Evolutionary conservation across 352 stramenopile genomes (phyloP).

Genomic region (Thraustochytrium sp.): DNA sequence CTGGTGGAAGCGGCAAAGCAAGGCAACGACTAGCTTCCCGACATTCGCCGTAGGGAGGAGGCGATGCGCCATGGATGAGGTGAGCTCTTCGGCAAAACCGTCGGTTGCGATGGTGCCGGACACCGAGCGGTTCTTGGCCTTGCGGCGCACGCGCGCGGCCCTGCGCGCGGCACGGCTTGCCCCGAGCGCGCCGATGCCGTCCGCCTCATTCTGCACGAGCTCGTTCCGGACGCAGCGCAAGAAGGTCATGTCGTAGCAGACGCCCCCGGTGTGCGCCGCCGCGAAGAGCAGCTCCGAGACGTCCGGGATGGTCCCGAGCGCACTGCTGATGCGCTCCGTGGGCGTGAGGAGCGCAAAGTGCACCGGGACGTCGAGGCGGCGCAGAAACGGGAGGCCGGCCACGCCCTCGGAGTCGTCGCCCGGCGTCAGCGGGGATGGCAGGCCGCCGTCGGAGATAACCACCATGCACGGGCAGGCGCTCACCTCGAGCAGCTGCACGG

Average conservation of each 20-base stretch:
- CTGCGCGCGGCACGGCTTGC: not conserved
- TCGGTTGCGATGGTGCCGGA: not conserved
- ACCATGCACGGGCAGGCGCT: not conserved
- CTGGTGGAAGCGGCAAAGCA: conserved; percentile 14
- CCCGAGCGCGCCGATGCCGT: not conserved
- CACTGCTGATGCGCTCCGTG: not conserved
- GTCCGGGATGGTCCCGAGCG: not conserved
- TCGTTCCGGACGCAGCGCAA: not conserved
- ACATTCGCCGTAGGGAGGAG: not conserved
- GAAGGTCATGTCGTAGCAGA: conserved; percentile 19
- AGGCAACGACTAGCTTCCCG: not conserved
- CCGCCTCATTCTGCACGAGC: not conserved
- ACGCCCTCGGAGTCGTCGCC: not conserved
- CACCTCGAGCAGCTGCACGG: not conserved
- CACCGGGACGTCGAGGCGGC: conserved; percentile 10
- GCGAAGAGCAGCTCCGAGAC: not conserved
- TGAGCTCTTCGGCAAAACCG: not conserved
- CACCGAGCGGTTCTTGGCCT: not conserved
- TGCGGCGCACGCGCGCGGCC: not conserved
- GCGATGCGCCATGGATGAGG: not conserved
- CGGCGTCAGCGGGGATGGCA: not conserved
- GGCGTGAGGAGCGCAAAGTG: not conserved
- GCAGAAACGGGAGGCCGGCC: not conserved
- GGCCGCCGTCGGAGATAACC: not conserved
- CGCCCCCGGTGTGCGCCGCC: not conserved